A percentile compares a stretch with the other conserved stretches of the same genome.
Evolutionary conservation across 192 early-diverging fungal species (phyloP).

Genomic region (Rhizophagus clarus): DNA sequence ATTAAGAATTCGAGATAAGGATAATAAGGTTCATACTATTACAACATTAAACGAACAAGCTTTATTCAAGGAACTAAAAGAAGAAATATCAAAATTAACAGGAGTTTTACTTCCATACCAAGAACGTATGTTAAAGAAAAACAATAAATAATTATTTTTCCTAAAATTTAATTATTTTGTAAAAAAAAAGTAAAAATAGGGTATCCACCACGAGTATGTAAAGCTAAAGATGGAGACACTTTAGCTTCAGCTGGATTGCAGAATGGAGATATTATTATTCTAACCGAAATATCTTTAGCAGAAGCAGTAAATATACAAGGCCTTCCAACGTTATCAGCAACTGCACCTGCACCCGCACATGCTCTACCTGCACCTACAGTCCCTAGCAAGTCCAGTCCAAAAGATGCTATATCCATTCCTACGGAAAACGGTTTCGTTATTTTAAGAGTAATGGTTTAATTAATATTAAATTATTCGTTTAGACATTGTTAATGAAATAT

Average conservation of each 20-base stretch:
- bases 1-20: not conserved
- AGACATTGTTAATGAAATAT: not conserved
- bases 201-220: constrained; percentile 3
- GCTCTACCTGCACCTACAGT: not conserved
- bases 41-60: not conserved
- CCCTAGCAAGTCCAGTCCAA: not conserved
- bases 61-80: not conserved
- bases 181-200: constrained; percentile 5
- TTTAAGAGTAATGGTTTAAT: not conserved
- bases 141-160: not conserved
- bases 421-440: not conserved
- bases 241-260: not conserved
- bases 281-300: not conserved
- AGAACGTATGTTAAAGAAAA: constrained; percentile 1
- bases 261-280: constrained; percentile 11
- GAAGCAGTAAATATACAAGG: not conserved
- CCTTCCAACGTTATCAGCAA: not conserved
- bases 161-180: too few species aligned
- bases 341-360: not conserved
- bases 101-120: not conserved
- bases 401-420: not conserved
- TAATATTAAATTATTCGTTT: too few species aligned
- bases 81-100: not conserved
- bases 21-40: not conserved
- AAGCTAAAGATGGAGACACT: not conserved